Conservation (phyloP, 1,139 yeast species). For the Debaryomyces subglobosus region DNA sequence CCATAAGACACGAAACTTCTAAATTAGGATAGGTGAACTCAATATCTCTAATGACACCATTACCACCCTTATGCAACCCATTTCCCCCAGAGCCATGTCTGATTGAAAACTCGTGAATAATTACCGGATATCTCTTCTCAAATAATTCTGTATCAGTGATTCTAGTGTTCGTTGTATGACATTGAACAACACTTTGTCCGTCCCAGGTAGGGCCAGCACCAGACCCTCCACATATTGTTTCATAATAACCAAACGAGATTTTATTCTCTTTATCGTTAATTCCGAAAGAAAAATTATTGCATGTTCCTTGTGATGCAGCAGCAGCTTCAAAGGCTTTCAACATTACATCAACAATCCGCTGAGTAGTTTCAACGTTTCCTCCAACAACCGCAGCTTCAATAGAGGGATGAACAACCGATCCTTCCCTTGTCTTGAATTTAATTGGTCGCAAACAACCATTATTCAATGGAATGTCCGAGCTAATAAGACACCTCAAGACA, state of each 20-base stretch:
- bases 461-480: slow-evolving; percentile 79
- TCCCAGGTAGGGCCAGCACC: slow-evolving; percentile 56
- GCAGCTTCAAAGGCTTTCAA: slow-evolving; percentile 76
- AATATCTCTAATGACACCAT: slow-evolving; percentile 50
- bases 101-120: slow-evolving; percentile 43
- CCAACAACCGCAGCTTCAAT: slow-evolving; percentile 86
- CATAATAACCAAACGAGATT: slow-evolving; percentile 50
- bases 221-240: slow-evolving; percentile 53
- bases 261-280: slow-evolving; percentile 38
- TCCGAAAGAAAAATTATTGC: slow-evolving; percentile 54
- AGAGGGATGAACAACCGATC: slow-evolving; percentile 70
- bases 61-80: slow-evolving; percentile 47
- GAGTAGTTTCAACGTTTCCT: slow-evolving; percentile 87
- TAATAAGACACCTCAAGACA: slow-evolving; percentile 73
- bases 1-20: slow-evolving; percentile 50
- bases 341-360: slow-evolving; percentile 78
- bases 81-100: slow-evolving; percentile 46
- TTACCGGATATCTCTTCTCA: slow-evolving; percentile 51
- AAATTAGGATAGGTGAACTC: slow-evolving; percentile 43
- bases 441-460: slow-evolving; percentile 83
- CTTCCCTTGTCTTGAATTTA: slow-evolving; percentile 64
- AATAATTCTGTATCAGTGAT: slow-evolving; percentile 52
- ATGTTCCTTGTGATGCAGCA: slow-evolving; percentile 58
- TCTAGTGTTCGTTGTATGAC: slow-evolving; percentile 52
- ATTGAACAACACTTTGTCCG: slow-evolving; percentile 51